These are phyloP conservation scores for Stachybotrys chlorohalonatus DNA, from an alignment of 2,329 filamentous ascomycete genomes.

Conservation along the genomic window DNA sequence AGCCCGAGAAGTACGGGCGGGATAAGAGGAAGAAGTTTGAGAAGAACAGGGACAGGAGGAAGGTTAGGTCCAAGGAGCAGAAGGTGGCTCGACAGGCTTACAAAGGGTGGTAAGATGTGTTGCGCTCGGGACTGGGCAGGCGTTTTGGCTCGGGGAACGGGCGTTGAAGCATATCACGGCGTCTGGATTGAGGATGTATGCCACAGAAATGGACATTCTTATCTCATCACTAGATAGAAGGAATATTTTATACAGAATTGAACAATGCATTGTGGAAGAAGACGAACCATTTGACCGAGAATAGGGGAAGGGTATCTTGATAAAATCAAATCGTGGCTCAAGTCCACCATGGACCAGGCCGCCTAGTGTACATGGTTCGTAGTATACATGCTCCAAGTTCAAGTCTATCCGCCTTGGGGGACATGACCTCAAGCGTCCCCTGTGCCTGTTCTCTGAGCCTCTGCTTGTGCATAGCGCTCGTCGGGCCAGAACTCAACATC, in stretches of 20 bases:
- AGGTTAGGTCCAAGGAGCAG: constrained; percentile 66
- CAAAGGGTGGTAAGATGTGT: constrained; percentile 32
- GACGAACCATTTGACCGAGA: constrained; percentile 4
- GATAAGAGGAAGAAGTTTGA: constrained; percentile 80
- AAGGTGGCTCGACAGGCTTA: constrained; percentile 64
- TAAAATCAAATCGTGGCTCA: too few species aligned
- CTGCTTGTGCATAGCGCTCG: constrained; percentile 21
- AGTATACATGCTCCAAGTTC: background rate
- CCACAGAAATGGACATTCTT: background rate
- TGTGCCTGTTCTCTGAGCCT: background rate
- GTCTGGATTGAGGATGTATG: constrained; percentile 3
- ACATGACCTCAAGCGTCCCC: background rate
- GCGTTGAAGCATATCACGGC: constrained; percentile 9
- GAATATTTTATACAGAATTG: too few species aligned
- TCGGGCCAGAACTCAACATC: constrained; percentile 91
- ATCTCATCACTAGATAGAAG: constrained; percentile 1
- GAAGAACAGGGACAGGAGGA: constrained; percentile 74
- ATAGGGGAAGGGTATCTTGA: background rate
- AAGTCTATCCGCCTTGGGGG: background rate
- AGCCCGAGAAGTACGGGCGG: constrained; percentile 68
- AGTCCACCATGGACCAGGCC: too few species aligned
- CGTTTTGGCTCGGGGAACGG: constrained; percentile 11
- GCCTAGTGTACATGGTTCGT: background rate
- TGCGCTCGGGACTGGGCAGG: constrained; percentile 4
- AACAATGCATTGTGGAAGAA: constrained; percentile 6